These are phyloP conservation scores for Pseudophaeomoniella oleicola DNA, from an alignment of 2,329 filamentous ascomycete species.

Conservation along the genomic window DNA sequence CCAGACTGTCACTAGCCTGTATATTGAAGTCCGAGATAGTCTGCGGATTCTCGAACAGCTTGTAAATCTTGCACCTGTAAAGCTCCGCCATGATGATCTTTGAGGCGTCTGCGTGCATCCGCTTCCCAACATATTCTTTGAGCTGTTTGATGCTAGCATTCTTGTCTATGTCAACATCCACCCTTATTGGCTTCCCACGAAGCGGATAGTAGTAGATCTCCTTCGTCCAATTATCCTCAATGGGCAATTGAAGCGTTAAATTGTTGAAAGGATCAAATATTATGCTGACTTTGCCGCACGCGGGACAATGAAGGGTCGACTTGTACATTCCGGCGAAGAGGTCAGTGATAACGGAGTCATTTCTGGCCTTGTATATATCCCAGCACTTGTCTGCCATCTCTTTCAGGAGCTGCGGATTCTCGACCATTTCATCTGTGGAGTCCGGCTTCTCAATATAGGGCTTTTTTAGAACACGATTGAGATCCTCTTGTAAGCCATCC, in stretches of 20 bases:
- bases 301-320: slow-evolving; percentile 84
- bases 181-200: slow-evolving; percentile 51
- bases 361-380: slow-evolving; percentile 80
- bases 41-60: slow-evolving; percentile 59
- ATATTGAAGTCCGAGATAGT: slow-evolving; percentile 60
- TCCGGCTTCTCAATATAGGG: slow-evolving; percentile 96
- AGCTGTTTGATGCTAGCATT: slow-evolving; percentile 44
- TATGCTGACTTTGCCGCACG: slow-evolving; percentile 89
- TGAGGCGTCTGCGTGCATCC: slow-evolving; percentile 32
- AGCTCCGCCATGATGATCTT: slow-evolving; percentile 71
- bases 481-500: slow-evolving; percentile 85
- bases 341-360: slow-evolving; percentile 90
- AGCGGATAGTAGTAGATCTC: slow-evolving; percentile 65
- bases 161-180: slow-evolving; percentile 64
- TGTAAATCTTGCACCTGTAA: slow-evolving; percentile 74
- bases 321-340: slow-evolving; percentile 98
- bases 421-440: slow-evolving; percentile 90
- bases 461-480: slow-evolving; percentile 88
- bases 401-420: slow-evolving; percentile 63
- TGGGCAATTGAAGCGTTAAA: slow-evolving; percentile 75
- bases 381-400: slow-evolving; percentile 80
- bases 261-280: slow-evolving; percentile 98
- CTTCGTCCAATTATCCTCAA: slow-evolving; percentile 69
- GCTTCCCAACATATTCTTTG: slow-evolving; percentile 38
- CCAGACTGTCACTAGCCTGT: slow-evolving; percentile 43